Conservation (phyloP, 768 basidiomycete genomes). For the Amanita brunnescens region DNA sequence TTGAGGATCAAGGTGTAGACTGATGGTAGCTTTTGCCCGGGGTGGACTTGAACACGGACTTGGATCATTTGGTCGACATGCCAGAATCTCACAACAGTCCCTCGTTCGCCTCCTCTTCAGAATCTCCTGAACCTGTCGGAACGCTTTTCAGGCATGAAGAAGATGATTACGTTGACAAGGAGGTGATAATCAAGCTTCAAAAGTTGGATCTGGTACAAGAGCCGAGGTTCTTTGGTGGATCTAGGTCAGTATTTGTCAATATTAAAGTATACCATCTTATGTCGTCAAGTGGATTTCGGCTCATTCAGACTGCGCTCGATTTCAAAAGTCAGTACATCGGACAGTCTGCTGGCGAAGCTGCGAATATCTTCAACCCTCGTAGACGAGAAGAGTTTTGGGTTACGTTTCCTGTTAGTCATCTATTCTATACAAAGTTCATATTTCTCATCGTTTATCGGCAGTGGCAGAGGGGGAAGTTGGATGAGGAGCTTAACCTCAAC, state of each 20-base stretch:
- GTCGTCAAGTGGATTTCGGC: constrained; percentile 34
- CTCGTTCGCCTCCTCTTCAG: not conserved
- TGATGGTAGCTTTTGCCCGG: constrained; percentile 39
- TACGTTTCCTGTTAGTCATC: constrained; percentile 30
- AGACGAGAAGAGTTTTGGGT: constrained; percentile 45
- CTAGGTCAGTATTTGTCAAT: constrained; percentile 23
- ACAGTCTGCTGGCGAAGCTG: not conserved
- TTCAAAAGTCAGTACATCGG: constrained; percentile 43
- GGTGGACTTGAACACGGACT: constrained; percentile 51
- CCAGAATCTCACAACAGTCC: constrained; percentile 26
- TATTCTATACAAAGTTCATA: not conserved
- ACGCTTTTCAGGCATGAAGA: constrained; percentile 23
- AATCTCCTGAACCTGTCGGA: constrained; percentile 21
- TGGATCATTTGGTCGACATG: constrained; percentile 20
- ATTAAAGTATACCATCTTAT: not conserved
- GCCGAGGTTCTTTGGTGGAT: constrained; percentile 39
- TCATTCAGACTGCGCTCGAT: constrained; percentile 47
- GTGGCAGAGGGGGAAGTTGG: constrained; percentile 23
- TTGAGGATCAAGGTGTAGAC: not conserved
- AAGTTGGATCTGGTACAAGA: constrained; percentile 28
- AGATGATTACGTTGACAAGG: constrained; percentile 12
- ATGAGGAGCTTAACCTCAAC: constrained; percentile 15
- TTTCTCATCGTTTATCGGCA: constrained; percentile 8
- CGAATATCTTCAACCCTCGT: constrained; percentile 4
- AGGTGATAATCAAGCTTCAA: constrained; percentile 24